These are phyloP conservation scores for Penicillium angulare DNA, from an alignment of 495 filamentous ascomycete genomes.

Conservation along the genomic window DNA sequence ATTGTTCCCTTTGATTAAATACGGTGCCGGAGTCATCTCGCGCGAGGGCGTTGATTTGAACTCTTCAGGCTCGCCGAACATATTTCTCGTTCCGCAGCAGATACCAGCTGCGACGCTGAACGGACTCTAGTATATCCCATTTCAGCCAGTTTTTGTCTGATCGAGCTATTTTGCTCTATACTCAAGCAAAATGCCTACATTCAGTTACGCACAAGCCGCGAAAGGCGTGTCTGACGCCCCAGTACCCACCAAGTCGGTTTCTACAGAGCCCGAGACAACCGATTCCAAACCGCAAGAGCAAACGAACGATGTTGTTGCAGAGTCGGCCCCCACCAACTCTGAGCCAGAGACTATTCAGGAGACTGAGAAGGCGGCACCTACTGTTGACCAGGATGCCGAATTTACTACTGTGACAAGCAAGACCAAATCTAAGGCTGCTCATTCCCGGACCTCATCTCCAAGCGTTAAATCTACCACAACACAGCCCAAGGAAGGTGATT, in stretches of 20 bases:
- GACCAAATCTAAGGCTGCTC: constrained; percentile 29
- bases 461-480: constrained; percentile 65
- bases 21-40: constrained; percentile 30
- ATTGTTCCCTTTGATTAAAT: constrained; percentile 24
- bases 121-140: constrained; percentile 7
- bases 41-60: constrained; percentile 19
- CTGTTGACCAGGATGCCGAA: constrained; percentile 32
- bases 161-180: constrained; percentile 12
- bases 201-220: constrained; percentile 96
- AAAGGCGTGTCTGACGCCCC: constrained; percentile 60
- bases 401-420: constrained; percentile 31
- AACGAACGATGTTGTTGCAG: constrained; percentile 16
- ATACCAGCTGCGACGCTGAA: constrained; percentile 13
- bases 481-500: constrained; percentile 67
- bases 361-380: constrained; percentile 24
- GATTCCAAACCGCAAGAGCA: constrained; percentile 33
- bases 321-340: constrained; percentile 16
- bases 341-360: constrained; percentile 28
- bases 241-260: constrained; percentile 34
- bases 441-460: constrained; percentile 65
- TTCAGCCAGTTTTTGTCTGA: constrained; percentile 15
- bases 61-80: constrained; percentile 25
- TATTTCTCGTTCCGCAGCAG: constrained; percentile 29
- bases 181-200: constrained; percentile 38
- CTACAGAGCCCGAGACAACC: constrained; percentile 28